A percentile compares a stretch with the other conserved stretches of the same genome.
phyloP scores from a whole-genome alignment of 371 early-diverging fungal genomes.

The Mucor piriformis region DNA sequence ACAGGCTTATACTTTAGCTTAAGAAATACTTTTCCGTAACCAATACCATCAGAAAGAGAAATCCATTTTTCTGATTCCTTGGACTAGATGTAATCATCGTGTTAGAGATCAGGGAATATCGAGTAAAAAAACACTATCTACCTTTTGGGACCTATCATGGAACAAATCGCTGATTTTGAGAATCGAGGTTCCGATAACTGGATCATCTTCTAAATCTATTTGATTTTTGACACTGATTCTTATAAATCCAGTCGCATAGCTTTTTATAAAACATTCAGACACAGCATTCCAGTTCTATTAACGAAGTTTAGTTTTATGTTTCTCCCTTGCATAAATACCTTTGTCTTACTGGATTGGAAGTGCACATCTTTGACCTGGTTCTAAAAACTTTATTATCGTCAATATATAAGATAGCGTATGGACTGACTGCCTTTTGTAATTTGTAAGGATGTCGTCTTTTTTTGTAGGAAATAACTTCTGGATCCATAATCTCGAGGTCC shows the following conservation, averaged over 20 bases:
- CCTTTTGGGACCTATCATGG: slow-evolving; percentile 26
- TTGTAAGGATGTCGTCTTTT: slow-evolving; percentile 36
- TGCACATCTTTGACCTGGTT: slow-evolving; percentile 30
- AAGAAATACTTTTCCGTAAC: slow-evolving; percentile 33
- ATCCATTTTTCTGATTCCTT: slow-evolving; percentile 39
- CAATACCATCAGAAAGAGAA: slow-evolving; percentile 35
- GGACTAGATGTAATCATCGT: not conserved
- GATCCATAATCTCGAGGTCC: slow-evolving; percentile 39
- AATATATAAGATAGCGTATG: slow-evolving; percentile 38
- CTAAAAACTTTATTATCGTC: slow-evolving; percentile 36
- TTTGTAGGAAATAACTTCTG: slow-evolving; percentile 20
- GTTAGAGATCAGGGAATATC: not conserved
- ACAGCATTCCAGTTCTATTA: slow-evolving; percentile 39
- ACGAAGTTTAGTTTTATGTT: not conserved
- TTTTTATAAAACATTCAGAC: slow-evolving; percentile 35
- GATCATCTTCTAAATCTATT: slow-evolving; percentile 39
- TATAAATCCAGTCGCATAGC: slow-evolving; percentile 25
- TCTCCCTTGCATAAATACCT: not conserved
- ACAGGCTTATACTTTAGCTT: slow-evolving; percentile 37
- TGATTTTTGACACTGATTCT: slow-evolving; percentile 34
- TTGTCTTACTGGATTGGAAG: slow-evolving; percentile 33
- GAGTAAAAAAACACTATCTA: not conserved
- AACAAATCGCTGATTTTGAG: slow-evolving; percentile 31
- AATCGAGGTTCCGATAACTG: slow-evolving; percentile 35
- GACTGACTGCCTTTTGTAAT: slow-evolving; percentile 26